These are phyloP conservation scores for Claviceps digitariae DNA, from an alignment of 2,329 filamentous ascomycete genomes.

Conservation along the genomic window DNA sequence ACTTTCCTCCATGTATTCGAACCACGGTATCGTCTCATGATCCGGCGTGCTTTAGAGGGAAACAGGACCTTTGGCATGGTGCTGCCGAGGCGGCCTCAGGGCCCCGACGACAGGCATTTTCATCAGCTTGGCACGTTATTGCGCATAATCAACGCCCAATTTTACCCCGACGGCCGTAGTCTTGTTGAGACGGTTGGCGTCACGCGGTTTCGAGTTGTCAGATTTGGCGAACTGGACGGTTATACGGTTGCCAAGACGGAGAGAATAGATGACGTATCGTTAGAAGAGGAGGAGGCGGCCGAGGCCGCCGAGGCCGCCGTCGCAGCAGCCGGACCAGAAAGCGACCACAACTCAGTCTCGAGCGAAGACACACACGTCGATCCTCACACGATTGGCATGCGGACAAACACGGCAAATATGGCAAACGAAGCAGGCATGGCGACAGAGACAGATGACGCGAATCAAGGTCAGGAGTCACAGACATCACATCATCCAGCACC, in stretches of 20 bases:
- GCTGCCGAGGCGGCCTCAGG: conserved; percentile 44
- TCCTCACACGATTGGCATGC: background rate
- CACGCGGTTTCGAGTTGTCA: conserved; percentile 60
- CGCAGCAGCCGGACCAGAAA: conserved; percentile 7
- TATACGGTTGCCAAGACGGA: conserved; percentile 67
- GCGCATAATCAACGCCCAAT: conserved; percentile 59
- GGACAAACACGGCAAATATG: background rate
- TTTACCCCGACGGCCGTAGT: conserved; percentile 67
- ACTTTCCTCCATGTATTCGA: conserved; percentile 89
- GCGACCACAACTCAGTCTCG: background rate
- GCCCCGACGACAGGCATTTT: conserved; percentile 31
- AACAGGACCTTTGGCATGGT: conserved; percentile 78
- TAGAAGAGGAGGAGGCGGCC: conserved; percentile 64
- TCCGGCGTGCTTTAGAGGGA: conserved; percentile 60
- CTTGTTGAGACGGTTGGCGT: conserved; percentile 66
- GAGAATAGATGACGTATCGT: conserved; percentile 65
- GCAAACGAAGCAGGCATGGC: background rate
- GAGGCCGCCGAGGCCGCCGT: conserved; percentile 49
- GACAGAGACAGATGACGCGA: background rate
- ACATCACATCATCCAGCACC: background rate
- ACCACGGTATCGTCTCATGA: conserved; percentile 83
- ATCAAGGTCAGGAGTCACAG: background rate
- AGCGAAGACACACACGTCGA: background rate
- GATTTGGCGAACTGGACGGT: conserved; percentile 54
- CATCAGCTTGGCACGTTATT: conserved; percentile 66